Base-by-base conservation (phyloP, 208 protist genomes). In the Blechomonas ayalai region DNA sequence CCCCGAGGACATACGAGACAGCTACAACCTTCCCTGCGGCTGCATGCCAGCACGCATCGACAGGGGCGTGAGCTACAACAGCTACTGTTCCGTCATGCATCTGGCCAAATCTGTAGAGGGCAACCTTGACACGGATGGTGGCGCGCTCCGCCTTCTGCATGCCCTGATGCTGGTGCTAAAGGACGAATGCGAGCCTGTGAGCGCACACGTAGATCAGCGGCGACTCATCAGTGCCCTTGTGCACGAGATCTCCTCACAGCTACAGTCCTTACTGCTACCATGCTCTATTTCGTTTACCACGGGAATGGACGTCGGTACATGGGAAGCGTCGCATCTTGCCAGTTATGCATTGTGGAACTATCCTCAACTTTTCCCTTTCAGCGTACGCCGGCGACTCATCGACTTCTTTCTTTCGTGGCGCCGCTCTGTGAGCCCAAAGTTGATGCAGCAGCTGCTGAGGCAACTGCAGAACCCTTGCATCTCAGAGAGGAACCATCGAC, bases 261-360 rank as follows among this genome's bases (percentile, higher is more conserved):
- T 82, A 0, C 51, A 60, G 61, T 60, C 67, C 34, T 71, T 87
- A 39, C 66, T 73, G 63, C 20, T 87, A 8, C 71, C 77, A 24
- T 74, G 16, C 67, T 68, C 41, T 52, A 33, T 31, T 22, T 67
- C 35, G 10, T 66, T 1, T 19, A 36, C 7, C 10, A 10, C 13
- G 19, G 41, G 5, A 27, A 26, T 44, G 24, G 37, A 10, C 38
- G 45, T 22, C 41, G 51, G n/a, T 27, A 47, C 10, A 46, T 32
- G 26, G 34, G 4, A 20, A 36, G 33, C 18, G 32, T 53, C 10
- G 38, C 69, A 73, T 32, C 41, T 79, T 20, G 46, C 70, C 5
- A 72, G 68, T 22, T 79, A 72, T 39, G 67, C 73, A 34, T 46
- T 91, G 34, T 91, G 82, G 82, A 65, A 58, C 20, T 80, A 77